Base-by-base conservation (phyloP, 805 yeast genomes). In the Priceomyces castillae region DNA sequence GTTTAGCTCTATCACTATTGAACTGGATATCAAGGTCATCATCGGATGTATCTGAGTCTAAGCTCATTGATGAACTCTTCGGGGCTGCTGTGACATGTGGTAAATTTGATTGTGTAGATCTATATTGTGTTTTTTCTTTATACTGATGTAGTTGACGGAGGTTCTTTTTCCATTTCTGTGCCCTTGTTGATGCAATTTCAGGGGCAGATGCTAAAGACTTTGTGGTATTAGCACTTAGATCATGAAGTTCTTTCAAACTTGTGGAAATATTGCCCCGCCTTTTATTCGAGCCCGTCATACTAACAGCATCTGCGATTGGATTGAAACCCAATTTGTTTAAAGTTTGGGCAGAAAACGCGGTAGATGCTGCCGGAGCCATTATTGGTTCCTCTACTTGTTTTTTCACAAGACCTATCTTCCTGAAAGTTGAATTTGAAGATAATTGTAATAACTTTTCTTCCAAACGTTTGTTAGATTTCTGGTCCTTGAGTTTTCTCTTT, bases 301-400 rank as follows among this genome's bases (percentile, higher is more conserved):
- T 45, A 18, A 41, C 36, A 23, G 30, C 38, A 19, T 42, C 28
- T n/a, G 35, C 16, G 5, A 78, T 73, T 2, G 83, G 83, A 56
- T 78, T 82, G 51, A 73, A 78, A 2, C 84, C 84, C 34, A 78
- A 57, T 12, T 61, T 58, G 15, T 62, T 59, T 14, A 78, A 54
- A 28, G 71, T 60, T 2, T 65, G 60, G 36, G 65, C 57, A n/a
- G 67, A 64, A 48, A 74, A 66, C 3, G 77, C 74, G 60, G 44
- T 61, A 61, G 18, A 36, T n/a, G 40, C 34, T 36, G 48, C 16
- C 36, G 48, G 39, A 36, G 44, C 20, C 22, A 34, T 19, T 11
- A 19, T 18, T 12, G 15, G 16, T 34, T 34, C 25, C 25, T 14
- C 14, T 4, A 23, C 23, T 10, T 4, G 14, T 23, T 39, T 45